Percentiles rank a stretch among this genome's conserved stretches.
phyloP scores from a whole-genome alignment of 2,329 filamentous ascomycete species.

The Atkinsonella hypoxylon region DNA sequence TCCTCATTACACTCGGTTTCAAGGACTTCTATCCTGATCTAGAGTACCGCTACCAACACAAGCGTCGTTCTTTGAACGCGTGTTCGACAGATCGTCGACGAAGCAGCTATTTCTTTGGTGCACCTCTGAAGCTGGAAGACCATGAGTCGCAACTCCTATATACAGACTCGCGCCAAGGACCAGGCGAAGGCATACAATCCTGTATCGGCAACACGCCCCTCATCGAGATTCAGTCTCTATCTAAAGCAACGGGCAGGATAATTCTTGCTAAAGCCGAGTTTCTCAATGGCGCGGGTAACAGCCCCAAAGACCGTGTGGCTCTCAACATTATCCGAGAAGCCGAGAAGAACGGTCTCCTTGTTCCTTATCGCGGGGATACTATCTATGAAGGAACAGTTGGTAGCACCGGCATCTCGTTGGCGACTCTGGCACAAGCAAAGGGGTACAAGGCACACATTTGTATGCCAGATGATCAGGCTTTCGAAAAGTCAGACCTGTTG shows the following conservation, averaged over 20 bases:
- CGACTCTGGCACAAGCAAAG: constrained; percentile 73
- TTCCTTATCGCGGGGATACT: constrained; percentile 74
- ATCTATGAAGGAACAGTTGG: constrained; percentile 97
- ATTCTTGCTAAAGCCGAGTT: constrained; percentile 95
- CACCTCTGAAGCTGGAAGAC: constrained; percentile 43
- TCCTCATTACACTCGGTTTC: constrained; percentile 63
- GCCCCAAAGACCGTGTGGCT: constrained; percentile 90
- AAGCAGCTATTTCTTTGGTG: constrained; percentile 33
- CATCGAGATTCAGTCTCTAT: constrained; percentile 74
- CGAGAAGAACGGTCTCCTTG: constrained; percentile 64
- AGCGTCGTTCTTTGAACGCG: constrained; percentile 14
- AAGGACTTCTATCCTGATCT: constrained; percentile 72
- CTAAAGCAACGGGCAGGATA: constrained; percentile 72
- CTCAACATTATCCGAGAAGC: constrained; percentile 78
- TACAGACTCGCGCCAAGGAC: not conserved
- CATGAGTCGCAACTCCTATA: constrained; percentile 26
- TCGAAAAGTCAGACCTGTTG: constrained; percentile 82
- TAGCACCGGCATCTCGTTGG: constrained; percentile 89
- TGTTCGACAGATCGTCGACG: constrained; percentile 16
- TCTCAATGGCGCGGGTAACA: constrained; percentile 86
- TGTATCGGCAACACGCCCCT: constrained; percentile 91
- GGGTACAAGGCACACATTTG: constrained; percentile 93
- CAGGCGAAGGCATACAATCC: constrained; percentile 66
- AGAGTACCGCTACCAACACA: constrained; percentile 48
- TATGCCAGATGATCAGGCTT: constrained; percentile 86